Base-by-base conservation (phyloP, 2,329 filamentous ascomycete genomes). In the Xylaria multiplex region DNA sequence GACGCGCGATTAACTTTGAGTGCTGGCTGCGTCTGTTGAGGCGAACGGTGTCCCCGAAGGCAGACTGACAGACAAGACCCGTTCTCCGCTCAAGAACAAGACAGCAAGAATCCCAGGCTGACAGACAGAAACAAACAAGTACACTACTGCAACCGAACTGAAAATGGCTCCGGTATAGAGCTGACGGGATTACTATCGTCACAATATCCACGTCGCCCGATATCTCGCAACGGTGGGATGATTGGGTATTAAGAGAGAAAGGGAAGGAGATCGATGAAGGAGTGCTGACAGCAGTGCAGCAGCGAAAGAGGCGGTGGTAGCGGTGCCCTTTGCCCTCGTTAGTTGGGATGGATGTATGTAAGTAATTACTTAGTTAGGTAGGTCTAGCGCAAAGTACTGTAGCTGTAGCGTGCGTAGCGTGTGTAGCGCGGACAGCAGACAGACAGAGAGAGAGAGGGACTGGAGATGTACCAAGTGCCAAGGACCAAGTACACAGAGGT, bases 1-100 rank as follows among this genome's bases (percentile, higher is more conserved):
- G 76, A 81, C 80, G 80, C 80, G 80, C 80, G 80, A 81, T 82
- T 81, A 81, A 71, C 55, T 59, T 64, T 63, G 58, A 67, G 58
- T 62, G 65, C 75, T 80, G 78, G 64, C 74, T 79, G 78, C 79
- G 79, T 74, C 77, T 80, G 79, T 75, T 72, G 73, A 73, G 76
- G 73, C 68, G 71, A 70, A 72, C 62, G 69, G 71, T 62, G 65
- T 71, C 55, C 57, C 63, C 65, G 62, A 64, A 59, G 56, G 65
- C 64, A 64, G 62, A 64, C 67, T 58, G 50, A 27, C 67, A 59
- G 50, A 27, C 27, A 27, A 2, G 27, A 53, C 57, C 52, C 56
- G 52, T 66, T 64, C 62, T 66, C 62, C 62, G 67, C 65, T 55
- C 59, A 59, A 46, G 46, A 14, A 68, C 69, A 59, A 46, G 46